Conservation (phyloP, 2,329 filamentous ascomycete species). For the Colletotrichum theobromicola region DNA sequence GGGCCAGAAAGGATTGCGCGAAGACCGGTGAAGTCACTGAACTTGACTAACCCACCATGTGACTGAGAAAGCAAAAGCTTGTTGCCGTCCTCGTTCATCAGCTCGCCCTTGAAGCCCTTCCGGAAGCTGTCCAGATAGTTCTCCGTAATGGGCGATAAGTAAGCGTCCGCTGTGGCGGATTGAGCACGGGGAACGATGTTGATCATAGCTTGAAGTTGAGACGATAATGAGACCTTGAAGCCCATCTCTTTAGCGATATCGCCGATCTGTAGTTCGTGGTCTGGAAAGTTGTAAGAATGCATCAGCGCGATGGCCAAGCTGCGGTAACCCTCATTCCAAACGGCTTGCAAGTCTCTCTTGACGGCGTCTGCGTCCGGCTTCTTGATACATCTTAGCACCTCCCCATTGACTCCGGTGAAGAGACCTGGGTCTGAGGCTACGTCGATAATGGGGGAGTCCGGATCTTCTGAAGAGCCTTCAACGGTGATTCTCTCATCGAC, state of each 20-base stretch:
- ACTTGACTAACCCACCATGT: constrained; percentile 55
- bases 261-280: constrained; percentile 49
- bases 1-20: constrained; percentile 75
- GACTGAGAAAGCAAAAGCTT: constrained; percentile 48
- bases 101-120: constrained; percentile 53
- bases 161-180: constrained; percentile 48
- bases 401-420: constrained; percentile 69
- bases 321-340: constrained; percentile 65
- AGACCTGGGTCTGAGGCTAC: constrained; percentile 47
- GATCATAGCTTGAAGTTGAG: constrained; percentile 45
- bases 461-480: background rate
- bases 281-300: constrained; percentile 70
- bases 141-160: constrained; percentile 44
- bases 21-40: constrained; percentile 70
- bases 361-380: constrained; percentile 58
- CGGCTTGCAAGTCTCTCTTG: constrained; percentile 53
- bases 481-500: constrained; percentile 72
- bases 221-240: constrained; percentile 45
- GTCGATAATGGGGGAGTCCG: constrained; percentile 22
- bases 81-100: constrained; percentile 51
- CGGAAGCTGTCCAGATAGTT: constrained; percentile 39
- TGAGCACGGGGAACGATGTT: constrained; percentile 48
- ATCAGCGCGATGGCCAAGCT: constrained; percentile 66
- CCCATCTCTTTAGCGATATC: constrained; percentile 42
- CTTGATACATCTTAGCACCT: constrained; percentile 70